phyloP scores from a whole-genome alignment of 1,139 yeast species.

The Hyphopichia burtonii region DNA sequence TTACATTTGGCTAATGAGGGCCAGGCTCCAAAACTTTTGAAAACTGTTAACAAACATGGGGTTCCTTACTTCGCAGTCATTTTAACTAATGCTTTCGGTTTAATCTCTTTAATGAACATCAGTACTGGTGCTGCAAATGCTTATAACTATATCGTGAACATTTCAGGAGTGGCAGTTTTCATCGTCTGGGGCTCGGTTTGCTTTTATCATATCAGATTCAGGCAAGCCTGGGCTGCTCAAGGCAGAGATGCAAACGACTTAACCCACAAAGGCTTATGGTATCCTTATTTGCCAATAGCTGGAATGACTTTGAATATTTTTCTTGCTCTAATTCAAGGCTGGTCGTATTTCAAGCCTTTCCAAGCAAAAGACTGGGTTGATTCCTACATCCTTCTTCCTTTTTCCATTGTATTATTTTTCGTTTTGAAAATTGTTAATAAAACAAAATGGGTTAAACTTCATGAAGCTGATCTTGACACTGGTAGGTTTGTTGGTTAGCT shows the following conservation, averaged over 20 bases:
- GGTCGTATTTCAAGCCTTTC: conserved; percentile 65
- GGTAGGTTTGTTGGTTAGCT: conserved; percentile 16
- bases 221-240: conserved; percentile 48
- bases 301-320: conserved; percentile 53
- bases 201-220: conserved; percentile 48
- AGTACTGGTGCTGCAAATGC: conserved; percentile 56
- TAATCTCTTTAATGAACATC: conserved; percentile 50
- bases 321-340: conserved; percentile 65
- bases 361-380: conserved; percentile 61
- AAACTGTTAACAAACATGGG: conserved; percentile 44
- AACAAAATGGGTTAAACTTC: conserved; percentile 42
- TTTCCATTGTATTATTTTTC: conserved; percentile 42
- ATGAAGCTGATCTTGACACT: conserved; percentile 46
- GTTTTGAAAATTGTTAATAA: conserved; percentile 35
- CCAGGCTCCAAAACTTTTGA: conserved; percentile 45
- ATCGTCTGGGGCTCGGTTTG: conserved; percentile 59
- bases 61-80: conserved; percentile 52
- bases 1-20: conserved; percentile 52
- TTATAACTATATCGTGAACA: conserved; percentile 50
- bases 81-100: conserved; percentile 47
- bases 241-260: conserved; percentile 47
- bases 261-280: conserved; percentile 53
- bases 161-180: conserved; percentile 57
- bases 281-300: conserved; percentile 52
- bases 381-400: conserved; percentile 62